Base-by-base conservation (phyloP, 23 red algal genomes). In the Gracilaria gracilis region DNA sequence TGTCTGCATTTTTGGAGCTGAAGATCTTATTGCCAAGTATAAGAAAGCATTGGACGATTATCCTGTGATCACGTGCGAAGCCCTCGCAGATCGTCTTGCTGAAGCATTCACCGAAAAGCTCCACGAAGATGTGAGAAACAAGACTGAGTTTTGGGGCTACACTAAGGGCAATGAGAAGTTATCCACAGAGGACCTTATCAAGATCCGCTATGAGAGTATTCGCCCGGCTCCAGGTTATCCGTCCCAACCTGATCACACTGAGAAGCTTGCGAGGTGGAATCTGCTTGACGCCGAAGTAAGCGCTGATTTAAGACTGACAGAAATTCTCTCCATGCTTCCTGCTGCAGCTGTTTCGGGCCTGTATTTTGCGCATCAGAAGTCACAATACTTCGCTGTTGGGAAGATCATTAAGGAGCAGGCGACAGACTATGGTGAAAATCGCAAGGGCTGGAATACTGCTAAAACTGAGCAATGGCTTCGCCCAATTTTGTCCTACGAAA, bases 141-240 rank as follows among this genome's bases (percentile, higher is more conserved):
- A 78, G 55, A 57, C 44, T 24, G 85, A 83, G 24, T 47, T 87
- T 39, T 96, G 94, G 94, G 94, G 94, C 12, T 96, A 96, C 79
- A 90, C 86, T 17, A 48, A 83, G 27, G 75, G 80, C 2, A 78
- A 83, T 20, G 94, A 96, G 50, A 92, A 85, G 40, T 81, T 96
- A 8, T 55, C 57, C 23, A 62, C 39, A 20, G 94, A 96, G 53
- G 94, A 96, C 79, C 77, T 96, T 23, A 89, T 96, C 19, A 96
- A 96, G 77, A 96, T 96, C 70, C 88, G 88, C 62, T 96, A 96
- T 69, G 57, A 70, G 8, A 87, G 94, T 35, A 96, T 96, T 73
- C 87, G 94, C 17, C 94, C 94, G 6, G 94, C 94, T 27, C 86
- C 94, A 0, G 94, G 94, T 19, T 93, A 93, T 81, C 84, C 92